These are phyloP conservation scores for Osmanthus fragrans DNA, from an alignment of 257 asterid genomes.

Conservation along the genomic window DNA sequence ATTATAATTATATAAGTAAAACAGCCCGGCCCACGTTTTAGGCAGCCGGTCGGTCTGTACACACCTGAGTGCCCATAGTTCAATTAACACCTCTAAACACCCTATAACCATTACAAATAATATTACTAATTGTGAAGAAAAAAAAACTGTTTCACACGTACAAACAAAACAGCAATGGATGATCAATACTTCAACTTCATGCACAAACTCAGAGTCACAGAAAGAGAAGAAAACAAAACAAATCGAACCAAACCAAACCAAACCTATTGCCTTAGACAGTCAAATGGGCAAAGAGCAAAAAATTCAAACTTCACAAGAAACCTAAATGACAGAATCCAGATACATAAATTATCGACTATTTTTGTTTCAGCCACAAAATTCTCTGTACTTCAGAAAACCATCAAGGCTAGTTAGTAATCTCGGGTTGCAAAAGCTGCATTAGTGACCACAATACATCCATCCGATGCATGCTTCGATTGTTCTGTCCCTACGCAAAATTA, in stretches of 20 bases:
- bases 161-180: neutral
- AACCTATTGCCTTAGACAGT: neutral
- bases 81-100: too few species aligned
- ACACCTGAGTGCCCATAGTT: too few species aligned
- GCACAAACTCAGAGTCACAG: neutral
- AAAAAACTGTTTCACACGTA: neutral
- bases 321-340: neutral
- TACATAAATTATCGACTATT: neutral
- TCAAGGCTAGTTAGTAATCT: slow-evolving; percentile 27
- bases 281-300: neutral
- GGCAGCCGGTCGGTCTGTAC: too few species aligned
- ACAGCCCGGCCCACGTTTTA: too few species aligned
- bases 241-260: neutral
- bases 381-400: neutral
- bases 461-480: slow-evolving; percentile 78
- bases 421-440: slow-evolving; percentile 83
- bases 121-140: neutral
- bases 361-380: neutral
- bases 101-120: neutral
- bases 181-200: neutral
- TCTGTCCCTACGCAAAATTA: slow-evolving; percentile 45
- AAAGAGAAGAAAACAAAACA: neutral
- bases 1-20: too few species aligned
- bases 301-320: neutral
- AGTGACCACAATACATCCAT: slow-evolving; percentile 95